Conservation (phyloP, 129 eudicot species). For the Flaveria sonorensis region DNA sequence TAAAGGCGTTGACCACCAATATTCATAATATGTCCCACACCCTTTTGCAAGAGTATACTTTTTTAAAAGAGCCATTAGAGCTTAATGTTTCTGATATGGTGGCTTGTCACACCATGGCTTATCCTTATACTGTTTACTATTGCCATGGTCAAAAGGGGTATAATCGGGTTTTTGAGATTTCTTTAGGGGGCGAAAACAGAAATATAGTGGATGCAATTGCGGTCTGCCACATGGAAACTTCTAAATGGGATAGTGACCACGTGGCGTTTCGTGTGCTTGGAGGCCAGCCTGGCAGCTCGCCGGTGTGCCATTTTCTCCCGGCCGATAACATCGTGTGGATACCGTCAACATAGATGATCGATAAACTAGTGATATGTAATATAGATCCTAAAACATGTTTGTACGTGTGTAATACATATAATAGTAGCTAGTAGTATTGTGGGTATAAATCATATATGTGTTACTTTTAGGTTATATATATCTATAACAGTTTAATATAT, state of each 20-base stretch:
- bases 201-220: constrained; percentile 40
- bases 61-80: constrained; percentile 35
- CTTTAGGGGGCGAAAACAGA: constrained; percentile 39
- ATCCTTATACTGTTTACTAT: constrained; percentile 36
- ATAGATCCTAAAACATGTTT: constrained; percentile 11
- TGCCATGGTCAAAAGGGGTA: constrained; percentile 43
- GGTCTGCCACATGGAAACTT: constrained; percentile 44
- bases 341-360: constrained; percentile 20
- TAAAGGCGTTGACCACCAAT: constrained; percentile 36
- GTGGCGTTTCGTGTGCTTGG: constrained; percentile 41
- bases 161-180: constrained; percentile 33
- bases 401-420: background rate
- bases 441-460: background rate
- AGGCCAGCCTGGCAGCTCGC: constrained; percentile 36
- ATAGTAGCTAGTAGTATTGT: constrained; percentile 16
- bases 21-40: constrained; percentile 24
- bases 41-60: constrained; percentile 39
- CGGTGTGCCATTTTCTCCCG: constrained; percentile 43
- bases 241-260: constrained; percentile 36
- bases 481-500: background rate
- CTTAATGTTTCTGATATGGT: constrained; percentile 32
- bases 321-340: constrained; percentile 36
- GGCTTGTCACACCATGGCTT: constrained; percentile 46
- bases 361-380: background rate
- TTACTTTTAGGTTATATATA: background rate